Percentiles rank a stretch among this genome's conserved stretches.
phyloP scores from a whole-genome alignment of 2,329 filamentous ascomycete species.

The Paraphoma sp. region DNA sequence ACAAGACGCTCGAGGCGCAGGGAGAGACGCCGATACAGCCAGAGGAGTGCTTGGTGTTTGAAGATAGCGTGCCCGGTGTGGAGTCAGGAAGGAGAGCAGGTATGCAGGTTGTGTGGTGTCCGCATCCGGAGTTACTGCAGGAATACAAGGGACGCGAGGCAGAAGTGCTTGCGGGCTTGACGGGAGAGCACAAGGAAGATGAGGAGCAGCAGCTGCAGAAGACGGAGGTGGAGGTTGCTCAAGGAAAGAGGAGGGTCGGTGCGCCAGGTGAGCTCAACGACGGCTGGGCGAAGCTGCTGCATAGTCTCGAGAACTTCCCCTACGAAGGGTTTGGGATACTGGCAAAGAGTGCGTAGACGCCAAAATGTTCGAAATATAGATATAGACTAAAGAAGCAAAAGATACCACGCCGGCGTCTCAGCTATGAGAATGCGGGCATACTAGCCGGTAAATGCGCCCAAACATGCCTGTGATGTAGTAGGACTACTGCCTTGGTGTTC shows the following conservation, averaged over 20 bases:
- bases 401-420: not conserved
- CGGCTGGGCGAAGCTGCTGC: constrained; percentile 63
- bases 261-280: constrained; percentile 63
- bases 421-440: not conserved
- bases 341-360: not conserved
- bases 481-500: too few species aligned
- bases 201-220: constrained; percentile 46
- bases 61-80: constrained; percentile 92
- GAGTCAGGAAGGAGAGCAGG: constrained; percentile 89
- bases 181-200: constrained; percentile 71
- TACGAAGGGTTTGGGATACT: constrained; percentile 66
- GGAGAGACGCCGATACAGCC: constrained; percentile 71
- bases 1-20: constrained; percentile 69
- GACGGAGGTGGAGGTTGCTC: constrained; percentile 46
- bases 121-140: constrained; percentile 77
- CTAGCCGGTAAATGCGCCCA: not conserved
- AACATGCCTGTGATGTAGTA: too few species aligned
- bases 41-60: constrained; percentile 93
- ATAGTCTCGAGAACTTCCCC: constrained; percentile 64
- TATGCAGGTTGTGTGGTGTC: constrained; percentile 94
- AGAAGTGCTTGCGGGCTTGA: constrained; percentile 82
- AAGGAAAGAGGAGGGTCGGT: constrained; percentile 52
- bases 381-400: not conserved
- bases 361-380: not conserved
- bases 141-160: constrained; percentile 79